Percentiles rank a stretch among this genome's conserved stretches.
Conservation (phyloP, 2,329 filamentous ascomycete species). For the Elsinoe batatas region DNA sequence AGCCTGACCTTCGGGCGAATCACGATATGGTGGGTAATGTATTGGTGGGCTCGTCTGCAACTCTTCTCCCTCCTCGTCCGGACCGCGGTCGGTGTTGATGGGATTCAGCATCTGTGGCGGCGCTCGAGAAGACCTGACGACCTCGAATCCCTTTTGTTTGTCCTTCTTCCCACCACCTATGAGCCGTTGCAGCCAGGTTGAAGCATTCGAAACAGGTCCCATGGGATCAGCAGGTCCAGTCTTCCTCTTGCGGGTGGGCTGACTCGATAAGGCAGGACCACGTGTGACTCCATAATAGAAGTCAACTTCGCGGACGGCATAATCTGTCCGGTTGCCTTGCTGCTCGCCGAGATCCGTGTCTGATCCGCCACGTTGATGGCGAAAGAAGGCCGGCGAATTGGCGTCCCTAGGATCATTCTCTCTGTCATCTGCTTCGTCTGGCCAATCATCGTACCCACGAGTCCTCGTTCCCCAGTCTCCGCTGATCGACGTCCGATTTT, state of each 20-base stretch:
- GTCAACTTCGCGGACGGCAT: conserved; percentile 87
- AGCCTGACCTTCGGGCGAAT: conserved; percentile 21
- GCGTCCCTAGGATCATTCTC: conserved; percentile 25
- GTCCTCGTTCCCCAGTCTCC: conserved; percentile 37
- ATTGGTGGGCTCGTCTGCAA: conserved; percentile 26
- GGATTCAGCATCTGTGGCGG: conserved; percentile 33
- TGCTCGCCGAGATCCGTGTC: conserved; percentile 43
- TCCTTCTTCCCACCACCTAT: conserved; percentile 83
- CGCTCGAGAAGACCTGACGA: conserved; percentile 81
- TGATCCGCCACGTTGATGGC: conserved; percentile 37
- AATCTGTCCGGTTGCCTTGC: conserved; percentile 59
- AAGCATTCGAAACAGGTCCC: conserved; percentile 77
- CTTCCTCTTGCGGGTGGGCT: conserved; percentile 69
- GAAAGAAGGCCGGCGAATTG: conserved; percentile 41
- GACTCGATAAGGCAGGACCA: conserved; percentile 68
- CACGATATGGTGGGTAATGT: conserved; percentile 25
- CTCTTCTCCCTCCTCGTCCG: conserved; percentile 34
- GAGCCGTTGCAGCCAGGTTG: conserved; percentile 75
- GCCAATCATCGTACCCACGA: conserved; percentile 34
- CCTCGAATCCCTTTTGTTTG: conserved; percentile 92
- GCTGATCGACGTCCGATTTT: conserved; percentile 32
- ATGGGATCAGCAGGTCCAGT: conserved; percentile 94
- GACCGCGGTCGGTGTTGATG: conserved; percentile 46
- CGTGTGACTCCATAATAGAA: conserved; percentile 84
- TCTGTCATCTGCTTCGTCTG: conserved; percentile 26